phyloP scores from a whole-genome alignment of 1,139 yeast genomes.

The Geotrichum reessii region DNA sequence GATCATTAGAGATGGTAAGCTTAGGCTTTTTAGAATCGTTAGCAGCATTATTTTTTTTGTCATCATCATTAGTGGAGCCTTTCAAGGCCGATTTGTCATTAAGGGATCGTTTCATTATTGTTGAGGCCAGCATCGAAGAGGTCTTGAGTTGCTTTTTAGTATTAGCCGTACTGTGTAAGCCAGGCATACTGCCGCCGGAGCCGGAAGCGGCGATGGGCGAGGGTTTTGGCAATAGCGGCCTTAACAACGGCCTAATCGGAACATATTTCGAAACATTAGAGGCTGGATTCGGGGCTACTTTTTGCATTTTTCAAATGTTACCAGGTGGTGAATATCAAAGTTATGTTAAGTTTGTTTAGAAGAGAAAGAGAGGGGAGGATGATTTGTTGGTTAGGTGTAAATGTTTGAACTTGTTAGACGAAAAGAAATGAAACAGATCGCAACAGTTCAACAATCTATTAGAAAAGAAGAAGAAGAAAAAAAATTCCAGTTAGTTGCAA shows the following conservation, averaged over 20 bases:
- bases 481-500: not conserved
- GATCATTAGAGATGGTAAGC: not conserved
- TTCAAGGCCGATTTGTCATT: not conserved
- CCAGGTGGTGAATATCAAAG: not conserved
- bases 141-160: not conserved
- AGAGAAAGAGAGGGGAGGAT: too few species aligned
- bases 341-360: too few species aligned
- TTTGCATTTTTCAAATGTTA: not conserved
- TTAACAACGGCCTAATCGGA: slow-evolving; percentile 13
- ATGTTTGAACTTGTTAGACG: slow-evolving; percentile 4
- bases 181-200: not conserved
- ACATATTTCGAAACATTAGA: slow-evolving; percentile 6
- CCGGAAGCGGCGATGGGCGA: slow-evolving; percentile 18
- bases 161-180: not conserved
- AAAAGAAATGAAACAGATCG: slow-evolving; percentile 19
- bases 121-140: not conserved
- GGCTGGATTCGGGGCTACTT: not conserved
- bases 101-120: not conserved
- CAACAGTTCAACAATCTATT: slow-evolving; percentile 6
- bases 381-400: slow-evolving; percentile 1
- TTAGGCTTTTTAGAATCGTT: slow-evolving; percentile 8
- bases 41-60: not conserved
- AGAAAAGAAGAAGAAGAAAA: not conserved
- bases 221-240: slow-evolving; percentile 18
- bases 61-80: slow-evolving; percentile 1